Base-by-base conservation (phyloP, 768 basidiomycete genomes). In the Phylloporus arenicola region DNA sequence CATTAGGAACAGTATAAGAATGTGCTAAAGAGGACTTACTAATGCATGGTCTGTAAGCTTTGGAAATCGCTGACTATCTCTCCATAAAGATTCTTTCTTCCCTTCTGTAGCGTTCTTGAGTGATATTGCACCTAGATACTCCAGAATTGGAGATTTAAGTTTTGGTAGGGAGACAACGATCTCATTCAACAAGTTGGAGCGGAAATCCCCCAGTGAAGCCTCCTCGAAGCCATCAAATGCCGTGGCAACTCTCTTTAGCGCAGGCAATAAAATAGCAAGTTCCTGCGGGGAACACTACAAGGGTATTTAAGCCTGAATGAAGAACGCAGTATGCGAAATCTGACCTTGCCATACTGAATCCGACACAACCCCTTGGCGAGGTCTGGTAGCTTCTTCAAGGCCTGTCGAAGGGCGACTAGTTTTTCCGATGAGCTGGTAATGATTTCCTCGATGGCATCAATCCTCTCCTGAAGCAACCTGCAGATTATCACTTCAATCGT, bases 301-400 rank as follows among this genome's bases (percentile, higher is more conserved):
- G 40, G 22, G 9, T 11, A 22, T 47, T 37, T 34, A 25, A 39
- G 17, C 11, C 27, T 42, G n/a, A 41, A 31, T 35, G 25, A 33
- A 30, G 10, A 20, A 31, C n/a, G 20, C 17, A 9, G 7, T 30
- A 19, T 9, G 30, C n/a, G 10, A 56, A 43, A 44, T 22, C 72
- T 56, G 56, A 92, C 91, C 73, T 92, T 88, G 42, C 92, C 88
- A 58, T 95, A 95, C 61, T 94, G 91, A 29, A 97, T 87, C 27
- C 92, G 75, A 53, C 84, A 86, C 14, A 98, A 70, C 0, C 95
- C 95, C 62, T 80, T 86, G 0, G 87, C 82, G 41, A 97, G 79
- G 64, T 97, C 93, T 0, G 93, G 92, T n/a, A 92, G 74, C 30
- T 78, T 79, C 61, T 71, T 83, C 48, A 95, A 72, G n/a, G 81